phyloP scores from a whole-genome alignment of 2,329 filamentous ascomycete genomes.

The Gnomoniopsis smithogilvyi region DNA sequence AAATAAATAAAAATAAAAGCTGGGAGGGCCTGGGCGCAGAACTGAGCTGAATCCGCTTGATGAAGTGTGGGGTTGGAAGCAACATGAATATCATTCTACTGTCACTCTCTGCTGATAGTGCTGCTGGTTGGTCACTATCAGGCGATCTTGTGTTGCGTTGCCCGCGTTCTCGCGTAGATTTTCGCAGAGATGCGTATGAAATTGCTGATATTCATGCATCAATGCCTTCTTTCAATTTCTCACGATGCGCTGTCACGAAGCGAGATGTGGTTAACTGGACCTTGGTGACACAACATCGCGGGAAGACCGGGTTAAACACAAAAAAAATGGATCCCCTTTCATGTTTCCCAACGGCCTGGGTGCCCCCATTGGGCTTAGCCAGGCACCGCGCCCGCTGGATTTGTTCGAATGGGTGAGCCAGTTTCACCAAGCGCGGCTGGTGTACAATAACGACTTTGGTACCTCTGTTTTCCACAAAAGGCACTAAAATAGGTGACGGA shows the following conservation, averaged over 20 bases:
- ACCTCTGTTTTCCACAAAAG: no score
- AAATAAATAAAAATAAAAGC: no score
- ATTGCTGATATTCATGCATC: slow-evolving; percentile 18
- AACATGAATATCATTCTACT: not conserved
- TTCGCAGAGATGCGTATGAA: not conserved
- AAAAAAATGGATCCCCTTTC: not conserved
- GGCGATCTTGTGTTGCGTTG: not conserved
- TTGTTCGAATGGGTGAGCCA: not conserved
- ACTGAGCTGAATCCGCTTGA: slow-evolving; percentile 1
- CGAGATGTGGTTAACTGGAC: not conserved
- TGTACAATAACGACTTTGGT: no score
- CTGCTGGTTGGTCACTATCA: not conserved
- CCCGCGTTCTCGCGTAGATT: not conserved
- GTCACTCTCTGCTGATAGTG: not conserved
- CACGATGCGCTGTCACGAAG: not conserved
- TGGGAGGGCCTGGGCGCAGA: slow-evolving; percentile 8
- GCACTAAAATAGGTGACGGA: no score
- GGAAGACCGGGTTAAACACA: not conserved
- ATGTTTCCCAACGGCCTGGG: not conserved
- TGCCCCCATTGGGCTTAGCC: not conserved
- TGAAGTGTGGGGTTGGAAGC: not conserved
- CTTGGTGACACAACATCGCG: not conserved
- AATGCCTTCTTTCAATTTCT: slow-evolving; percentile 1
- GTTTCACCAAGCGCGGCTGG: not conserved
- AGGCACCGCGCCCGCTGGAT: not conserved